phyloP scores from a whole-genome alignment of 257 asterid genomes.

The Przewalskia tangutica region DNA sequence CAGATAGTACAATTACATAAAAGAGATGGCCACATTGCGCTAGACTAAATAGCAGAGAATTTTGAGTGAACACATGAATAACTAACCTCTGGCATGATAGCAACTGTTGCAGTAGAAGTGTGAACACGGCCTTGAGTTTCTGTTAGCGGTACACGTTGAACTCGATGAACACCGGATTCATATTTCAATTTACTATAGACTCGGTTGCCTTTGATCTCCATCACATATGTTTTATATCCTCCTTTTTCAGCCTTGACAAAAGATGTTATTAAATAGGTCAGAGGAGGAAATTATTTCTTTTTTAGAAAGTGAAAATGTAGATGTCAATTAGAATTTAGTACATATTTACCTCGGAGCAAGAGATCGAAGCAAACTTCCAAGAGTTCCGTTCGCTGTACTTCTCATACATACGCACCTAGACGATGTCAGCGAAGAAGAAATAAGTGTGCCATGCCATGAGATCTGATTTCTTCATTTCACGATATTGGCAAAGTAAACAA shows the following conservation, averaged over 20 bases:
- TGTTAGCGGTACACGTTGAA: slow-evolving; percentile 97
- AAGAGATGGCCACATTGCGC: neutral
- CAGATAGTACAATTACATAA: neutral
- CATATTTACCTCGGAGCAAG: slow-evolving; percentile 77
- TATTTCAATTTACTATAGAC: slow-evolving; percentile 96
- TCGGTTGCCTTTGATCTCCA: slow-evolving; percentile 89
- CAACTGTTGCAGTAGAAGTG: slow-evolving; percentile 97
- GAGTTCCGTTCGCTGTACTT: slow-evolving; percentile 72
- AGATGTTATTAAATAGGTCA: neutral
- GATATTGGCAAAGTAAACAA: neutral
- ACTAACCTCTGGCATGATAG: slow-evolving; percentile 97
- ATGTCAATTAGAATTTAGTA: neutral
- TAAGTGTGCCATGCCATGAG: neutral
- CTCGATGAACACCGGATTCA: slow-evolving; percentile 98
- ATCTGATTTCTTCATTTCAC: neutral
- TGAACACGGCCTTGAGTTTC: slow-evolving; percentile 99
- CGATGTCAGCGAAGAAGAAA: neutral
- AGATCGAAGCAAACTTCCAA: slow-evolving; percentile 58
- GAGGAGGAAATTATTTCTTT: slow-evolving; percentile 10
- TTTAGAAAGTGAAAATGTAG: slow-evolving; percentile 1
- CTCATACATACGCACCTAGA: slow-evolving; percentile 85
- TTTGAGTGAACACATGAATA: neutral
- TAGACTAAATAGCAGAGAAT: neutral
- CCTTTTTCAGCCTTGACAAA: slow-evolving; percentile 64
- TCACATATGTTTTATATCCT: slow-evolving; percentile 81